Conservation (phyloP, 352 stramenopile genomes). For the Pythium myriotylum region DNA sequence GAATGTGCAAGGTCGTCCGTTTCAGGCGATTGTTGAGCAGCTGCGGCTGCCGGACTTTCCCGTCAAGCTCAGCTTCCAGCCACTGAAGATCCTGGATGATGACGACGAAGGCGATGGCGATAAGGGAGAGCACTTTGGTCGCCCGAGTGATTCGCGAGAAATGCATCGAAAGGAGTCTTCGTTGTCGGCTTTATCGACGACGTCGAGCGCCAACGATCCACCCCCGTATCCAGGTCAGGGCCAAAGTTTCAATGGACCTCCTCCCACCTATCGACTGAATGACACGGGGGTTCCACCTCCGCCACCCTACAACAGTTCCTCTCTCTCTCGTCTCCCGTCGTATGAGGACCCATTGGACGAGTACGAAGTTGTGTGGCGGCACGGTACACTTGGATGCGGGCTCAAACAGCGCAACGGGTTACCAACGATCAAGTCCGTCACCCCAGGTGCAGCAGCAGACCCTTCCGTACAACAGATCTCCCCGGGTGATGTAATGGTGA, state of each 20-base stretch:
- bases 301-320: not conserved
- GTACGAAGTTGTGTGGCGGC: slow-evolving; percentile 80
- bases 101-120: slow-evolving; percentile 25
- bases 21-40: slow-evolving; percentile 67
- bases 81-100: slow-evolving; percentile 46
- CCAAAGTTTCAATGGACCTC: not conserved
- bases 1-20: slow-evolving; percentile 49
- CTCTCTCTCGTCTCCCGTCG: not conserved
- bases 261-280: slow-evolving; percentile 5
- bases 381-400: slow-evolving; percentile 71
- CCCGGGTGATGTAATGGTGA: slow-evolving; percentile 64
- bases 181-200: slow-evolving; percentile 4
- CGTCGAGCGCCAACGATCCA: not conserved
- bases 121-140: not conserved
- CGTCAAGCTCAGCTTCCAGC: slow-evolving; percentile 68
- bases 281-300: not conserved
- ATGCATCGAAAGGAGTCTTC: slow-evolving; percentile 19
- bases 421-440: slow-evolving; percentile 72
- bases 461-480: slow-evolving; percentile 69
- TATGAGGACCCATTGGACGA: slow-evolving; percentile 30
- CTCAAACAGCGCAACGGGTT: slow-evolving; percentile 73
- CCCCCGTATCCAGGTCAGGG: not conserved
- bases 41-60: slow-evolving; percentile 67
- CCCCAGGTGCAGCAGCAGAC: slow-evolving; percentile 48
- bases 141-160: slow-evolving; percentile 10